Conservation (phyloP, 495 filamentous ascomycete species). For the Neurospora sp. region DNA sequence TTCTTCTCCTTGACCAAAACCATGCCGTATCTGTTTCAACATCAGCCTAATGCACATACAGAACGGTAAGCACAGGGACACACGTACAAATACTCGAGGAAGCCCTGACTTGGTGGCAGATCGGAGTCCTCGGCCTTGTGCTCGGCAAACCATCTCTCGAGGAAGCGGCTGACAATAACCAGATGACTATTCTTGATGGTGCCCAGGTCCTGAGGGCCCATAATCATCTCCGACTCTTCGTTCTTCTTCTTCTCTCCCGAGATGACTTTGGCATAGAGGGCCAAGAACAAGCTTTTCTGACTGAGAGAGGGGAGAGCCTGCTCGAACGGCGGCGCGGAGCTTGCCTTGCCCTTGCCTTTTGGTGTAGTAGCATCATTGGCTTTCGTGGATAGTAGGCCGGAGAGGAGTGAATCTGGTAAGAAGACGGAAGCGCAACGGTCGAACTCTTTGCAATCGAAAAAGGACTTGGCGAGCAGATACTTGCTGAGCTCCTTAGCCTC, state of each 20-base stretch:
- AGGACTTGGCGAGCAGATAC: conserved; percentile 87
- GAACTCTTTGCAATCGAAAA: conserved; percentile 92
- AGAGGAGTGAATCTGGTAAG: conserved; percentile 60
- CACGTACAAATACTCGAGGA: conserved; percentile 75
- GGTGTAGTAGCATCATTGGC: conserved; percentile 41
- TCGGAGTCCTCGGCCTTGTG: conserved; percentile 50
- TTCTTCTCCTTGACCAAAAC: conserved; percentile 86
- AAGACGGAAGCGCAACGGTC: conserved; percentile 91
- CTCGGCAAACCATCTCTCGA: conserved; percentile 68
- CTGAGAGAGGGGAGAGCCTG: conserved; percentile 45
- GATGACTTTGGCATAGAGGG: conserved; percentile 84
- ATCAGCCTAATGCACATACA: background rate
- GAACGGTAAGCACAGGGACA: background rate
- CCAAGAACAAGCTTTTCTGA: conserved; percentile 86
- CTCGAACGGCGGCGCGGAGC: conserved; percentile 5
- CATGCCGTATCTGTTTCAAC: conserved; percentile 55
- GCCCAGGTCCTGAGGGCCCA: conserved; percentile 85
- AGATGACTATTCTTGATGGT: conserved; percentile 77
- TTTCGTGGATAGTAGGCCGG: conserved; percentile 44
- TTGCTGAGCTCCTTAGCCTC: conserved; percentile 72
- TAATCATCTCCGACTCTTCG: conserved; percentile 94
- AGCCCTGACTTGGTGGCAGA: conserved; percentile 60
- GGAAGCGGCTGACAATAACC: conserved; percentile 55
- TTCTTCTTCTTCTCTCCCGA: conserved; percentile 93
- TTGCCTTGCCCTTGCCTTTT: conserved; percentile 41